These are phyloP conservation scores for Cadophora gregata DNA, from an alignment of 2,329 filamentous ascomycete species.

Conservation along the genomic window DNA sequence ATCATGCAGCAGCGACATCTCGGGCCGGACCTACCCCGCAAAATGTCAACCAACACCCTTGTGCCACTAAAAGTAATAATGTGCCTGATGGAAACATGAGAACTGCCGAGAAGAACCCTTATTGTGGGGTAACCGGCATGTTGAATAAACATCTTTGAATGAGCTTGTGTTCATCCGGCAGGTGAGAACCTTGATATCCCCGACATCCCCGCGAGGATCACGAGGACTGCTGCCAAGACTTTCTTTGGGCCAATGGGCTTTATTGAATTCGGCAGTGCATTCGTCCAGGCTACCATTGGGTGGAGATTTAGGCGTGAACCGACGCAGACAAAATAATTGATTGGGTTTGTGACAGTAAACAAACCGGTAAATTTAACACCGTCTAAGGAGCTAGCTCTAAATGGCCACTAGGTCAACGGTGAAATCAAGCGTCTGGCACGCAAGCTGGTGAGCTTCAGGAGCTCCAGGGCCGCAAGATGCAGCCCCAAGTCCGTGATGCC, in stretches of 20 bases:
- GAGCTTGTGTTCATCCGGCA: conserved; percentile 3
- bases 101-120: not conserved
- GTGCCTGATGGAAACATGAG: conserved; percentile 1
- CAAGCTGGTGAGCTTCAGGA: conserved; percentile 20
- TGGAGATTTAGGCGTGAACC: not conserved
- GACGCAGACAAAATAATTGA: not conserved
- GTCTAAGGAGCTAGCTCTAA: conserved; percentile 2
- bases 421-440: conserved; percentile 25
- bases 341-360: not conserved
- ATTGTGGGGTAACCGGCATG: not conserved
- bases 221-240: not conserved
- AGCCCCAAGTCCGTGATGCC: conserved; percentile 57
- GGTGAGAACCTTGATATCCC: conserved; percentile 6
- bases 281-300: not conserved
- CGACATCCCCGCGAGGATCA: conserved; percentile 16
- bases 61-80: conserved; percentile 3
- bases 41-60: not conserved
- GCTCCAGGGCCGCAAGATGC: conserved; percentile 51
- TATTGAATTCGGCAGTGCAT: not conserved
- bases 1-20: not conserved
- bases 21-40: conserved; percentile 7
- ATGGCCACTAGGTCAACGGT: conserved; percentile 21
- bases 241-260: not conserved
- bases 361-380: not conserved
- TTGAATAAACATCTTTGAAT: not conserved